Base-by-base conservation (phyloP, 805 yeast species). In the Tetrapisispora taiwanensis region DNA sequence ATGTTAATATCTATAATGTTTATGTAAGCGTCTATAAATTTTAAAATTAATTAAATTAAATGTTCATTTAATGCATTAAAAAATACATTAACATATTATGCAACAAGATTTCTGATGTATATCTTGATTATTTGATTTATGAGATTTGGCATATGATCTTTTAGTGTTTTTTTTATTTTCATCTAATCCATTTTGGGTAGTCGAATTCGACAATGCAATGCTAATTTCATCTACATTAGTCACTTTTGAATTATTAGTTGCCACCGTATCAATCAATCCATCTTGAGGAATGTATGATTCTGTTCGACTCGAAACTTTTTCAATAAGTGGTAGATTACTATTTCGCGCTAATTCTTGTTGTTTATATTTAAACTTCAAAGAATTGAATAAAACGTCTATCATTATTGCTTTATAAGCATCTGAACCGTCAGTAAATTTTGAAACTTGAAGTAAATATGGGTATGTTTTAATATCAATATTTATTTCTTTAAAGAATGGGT, bases 121-220 rank as follows among this genome's bases (percentile, higher is more conserved):
- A 17, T 42, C 51, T 17, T 49, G 40, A 19, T 48, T 56, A 17
- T 24, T 28, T 7, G 36, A 14, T 26, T 28, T 15, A 1, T 13
- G 13, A 27, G 22, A 4, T 37, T 27, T 37, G 14, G 17, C 10
- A n/a, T 19, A 3, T 10, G 17, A 4, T 17, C 22, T 37, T 26
- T 18, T 27, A 5, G 9, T 36, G 13, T 26, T 17, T 10, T 17
- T 3, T 13, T 14, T 20, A 3, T 20, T 22, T 24, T 36, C 17
- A 4, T 36, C 30, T 9, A 6, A 22, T 7, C 20, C 20, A 36
- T 14, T 2, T 15, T 22, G 28, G 2, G 39, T 36, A 7, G 19
- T n/a, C 9, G 34, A n/a, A 31, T 31, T 31, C 14, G 34, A 31
- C 19, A 15, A 31, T 31, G 34, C 17, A 31, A 31, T 31, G 10